Base-by-base conservation (phyloP, 805 yeast species). In the Blastobotrys parvus region DNA sequence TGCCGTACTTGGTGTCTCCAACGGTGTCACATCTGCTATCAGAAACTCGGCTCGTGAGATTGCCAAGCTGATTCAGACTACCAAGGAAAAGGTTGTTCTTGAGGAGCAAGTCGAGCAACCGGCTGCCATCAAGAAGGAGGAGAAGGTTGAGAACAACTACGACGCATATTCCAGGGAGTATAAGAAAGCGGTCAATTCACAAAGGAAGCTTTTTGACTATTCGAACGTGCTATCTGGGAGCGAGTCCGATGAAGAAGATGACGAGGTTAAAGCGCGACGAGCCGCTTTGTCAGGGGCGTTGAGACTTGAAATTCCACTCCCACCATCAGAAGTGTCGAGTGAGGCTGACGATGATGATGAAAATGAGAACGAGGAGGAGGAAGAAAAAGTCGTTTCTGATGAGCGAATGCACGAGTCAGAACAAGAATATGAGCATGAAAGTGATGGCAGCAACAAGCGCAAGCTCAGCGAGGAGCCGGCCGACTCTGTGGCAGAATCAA, bases 11-110 rank as follows among this genome's bases (percentile, higher is more conserved):
- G 42, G 50, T 23, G 50, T 50, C 6, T 45, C 56, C 15, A 56
- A 45, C 32, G 48, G 62, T 45, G 66, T 69, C 35, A 70, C 78
- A 18, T 81, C 75, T 42, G 67, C 63, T 50, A 80, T 84, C 3
- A 68, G 92, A 39, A 58, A 72, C 18, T 70, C 74, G 56, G 73
- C 82, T 1, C 70, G 71, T 45, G 74, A 69, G 35, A 55, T 88
- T 30, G 80, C 87, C 0, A 68, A 65, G n/a, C 47, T 84, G 25
- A 75, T 87, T 1, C 64, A 70, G 42, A 35, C 43, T 6, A 47
- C 35, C 3, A 38, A 38, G 41, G 34, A 29, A 4, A 29, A 29
- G 33, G 44, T 21, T 2, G 42, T 22, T 21, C 35, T 33, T 22
- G 30, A 20, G 2, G 42, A 34, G n/a, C 47, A 44, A 21, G 41